Conservation (phyloP, 768 basidiomycete species). For the Panus rudis region DNA sequence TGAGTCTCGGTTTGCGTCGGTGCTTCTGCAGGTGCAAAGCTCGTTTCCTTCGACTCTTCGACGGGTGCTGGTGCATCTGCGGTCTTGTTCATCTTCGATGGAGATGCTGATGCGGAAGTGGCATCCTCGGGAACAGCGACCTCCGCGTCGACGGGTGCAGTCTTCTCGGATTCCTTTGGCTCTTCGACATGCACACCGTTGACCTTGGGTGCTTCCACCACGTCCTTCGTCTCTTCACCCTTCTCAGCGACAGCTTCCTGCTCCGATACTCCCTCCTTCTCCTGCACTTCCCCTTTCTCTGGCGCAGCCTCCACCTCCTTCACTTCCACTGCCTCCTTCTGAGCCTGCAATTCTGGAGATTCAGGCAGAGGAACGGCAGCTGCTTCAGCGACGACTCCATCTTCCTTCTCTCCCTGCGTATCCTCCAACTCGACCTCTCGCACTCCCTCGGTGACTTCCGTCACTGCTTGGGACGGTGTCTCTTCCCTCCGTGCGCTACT, state of each 20-base stretch:
- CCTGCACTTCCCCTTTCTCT: constrained; percentile 25
- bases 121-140: too few relatives aligned
- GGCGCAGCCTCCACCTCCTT: constrained; percentile 17
- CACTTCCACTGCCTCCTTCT: constrained; percentile 7
- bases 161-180: background rate
- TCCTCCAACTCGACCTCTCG: constrained; percentile 60
- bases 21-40: background rate
- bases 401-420: constrained; percentile 12
- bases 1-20: background rate
- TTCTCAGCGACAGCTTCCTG: constrained; percentile 50
- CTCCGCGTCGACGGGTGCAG: background rate
- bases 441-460: constrained; percentile 66
- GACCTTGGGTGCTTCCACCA: too few relatives aligned
- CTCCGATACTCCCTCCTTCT: constrained; percentile 18
- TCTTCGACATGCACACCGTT: too few relatives aligned
- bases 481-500: constrained; percentile 33
- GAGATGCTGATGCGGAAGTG: too few relatives aligned
- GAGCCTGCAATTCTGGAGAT: constrained; percentile 24
- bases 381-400: constrained; percentile 11
- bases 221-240: constrained; percentile 57
- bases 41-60: background rate
- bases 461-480: too few relatives aligned
- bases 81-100: too few relatives aligned
- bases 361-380: constrained; percentile 33
- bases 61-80: background rate